Evolutionary conservation across 202 grass and related monocot species (phyloP), one percentile per base, ranked within the genome.

Genomic region (Saccharum hybrid): DNA sequence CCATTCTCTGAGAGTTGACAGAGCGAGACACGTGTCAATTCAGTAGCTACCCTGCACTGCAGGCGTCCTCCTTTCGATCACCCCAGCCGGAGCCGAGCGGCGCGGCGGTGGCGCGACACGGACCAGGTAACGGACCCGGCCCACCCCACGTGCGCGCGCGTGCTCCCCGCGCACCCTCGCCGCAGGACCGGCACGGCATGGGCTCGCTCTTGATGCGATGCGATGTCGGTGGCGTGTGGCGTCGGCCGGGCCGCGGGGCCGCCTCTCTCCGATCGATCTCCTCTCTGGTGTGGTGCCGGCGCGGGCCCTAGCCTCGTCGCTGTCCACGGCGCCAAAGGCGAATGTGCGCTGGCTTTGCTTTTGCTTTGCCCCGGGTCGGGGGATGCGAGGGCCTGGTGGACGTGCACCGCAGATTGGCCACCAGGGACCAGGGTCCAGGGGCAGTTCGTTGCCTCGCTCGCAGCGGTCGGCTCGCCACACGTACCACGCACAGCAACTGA

Each of bases 91-190:
- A 28, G 26, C 26, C 26, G 26, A 28, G 26, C 26, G 26, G 26
- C 33, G 33, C 54, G 7, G 56, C 56, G 56, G 21, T 60, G 56
- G 68, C 80, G 54, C 52, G 19, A 36, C 80, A 10, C 28, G 56
- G 52, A 28, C 68, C 80, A 63, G 56, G 54, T 22, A 82, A 72
- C 37, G 63, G 39, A 48, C 72, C 79, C 66, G 49, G 8, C 45
- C 71, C 71, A 63, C 15, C 63, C 77, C 63, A 80, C 49, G 65
- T 57, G 46, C 66, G 70, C 26, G 43, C 71, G 71, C 45, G 71
- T 36, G 46, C 8, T 28, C 79, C 22, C 34, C 19, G 4, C 46
- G 33, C 54, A 23, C 34, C 51, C 51, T 62, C 36, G 37, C 56
- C 74, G 19, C 36, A 23, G 11, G 51, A 37, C 2, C 43, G 5